Evolutionary conservation across 768 basidiomycete genomes (phyloP).

Genomic region (Lepiota venenata): DNA sequence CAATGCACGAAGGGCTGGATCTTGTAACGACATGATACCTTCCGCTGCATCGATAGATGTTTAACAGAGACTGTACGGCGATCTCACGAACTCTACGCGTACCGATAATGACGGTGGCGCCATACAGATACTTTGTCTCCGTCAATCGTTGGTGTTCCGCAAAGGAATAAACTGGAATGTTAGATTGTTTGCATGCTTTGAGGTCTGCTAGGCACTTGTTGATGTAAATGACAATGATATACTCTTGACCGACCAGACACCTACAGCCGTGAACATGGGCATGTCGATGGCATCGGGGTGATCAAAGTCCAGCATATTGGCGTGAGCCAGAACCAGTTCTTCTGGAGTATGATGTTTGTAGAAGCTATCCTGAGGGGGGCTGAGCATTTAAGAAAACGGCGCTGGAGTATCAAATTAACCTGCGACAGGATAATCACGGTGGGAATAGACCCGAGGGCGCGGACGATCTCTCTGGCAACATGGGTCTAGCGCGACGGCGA

Average conservation of each 20-base stretch:
- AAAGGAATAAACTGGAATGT: conserved; percentile 96
- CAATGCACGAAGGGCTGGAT: conserved; percentile 69
- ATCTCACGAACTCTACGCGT: conserved; percentile 11
- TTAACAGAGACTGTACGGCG: background rate
- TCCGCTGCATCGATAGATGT: conserved; percentile 50
- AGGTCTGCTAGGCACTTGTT: conserved; percentile 79
- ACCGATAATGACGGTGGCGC: conserved; percentile 90
- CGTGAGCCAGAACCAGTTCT: conserved; percentile 80
- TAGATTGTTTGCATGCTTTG: conserved; percentile 77
- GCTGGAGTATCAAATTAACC: conserved; percentile 30
- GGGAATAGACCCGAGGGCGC: conserved; percentile 77
- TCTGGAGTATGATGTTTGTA: conserved; percentile 81
- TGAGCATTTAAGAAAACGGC: background rate
- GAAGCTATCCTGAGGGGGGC: conserved; percentile 74
- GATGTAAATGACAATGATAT: background rate
- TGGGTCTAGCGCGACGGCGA: conserved; percentile 53
- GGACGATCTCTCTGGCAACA: conserved; percentile 80
- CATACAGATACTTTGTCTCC: conserved; percentile 87
- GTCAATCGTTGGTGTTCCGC: conserved; percentile 78
- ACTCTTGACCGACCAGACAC: conserved; percentile 20
- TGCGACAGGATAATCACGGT: conserved; percentile 91
- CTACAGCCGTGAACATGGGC: conserved; percentile 75
- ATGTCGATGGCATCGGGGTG: conserved; percentile 94
- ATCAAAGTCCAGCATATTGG: conserved; percentile 82
- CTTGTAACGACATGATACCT: conserved; percentile 88